A percentile compares a stretch with the other conserved stretches of the same genome.
Conservation (phyloP, 2,329 filamentous ascomycete species). For the Pseudogymnoascus sp. region DNA sequence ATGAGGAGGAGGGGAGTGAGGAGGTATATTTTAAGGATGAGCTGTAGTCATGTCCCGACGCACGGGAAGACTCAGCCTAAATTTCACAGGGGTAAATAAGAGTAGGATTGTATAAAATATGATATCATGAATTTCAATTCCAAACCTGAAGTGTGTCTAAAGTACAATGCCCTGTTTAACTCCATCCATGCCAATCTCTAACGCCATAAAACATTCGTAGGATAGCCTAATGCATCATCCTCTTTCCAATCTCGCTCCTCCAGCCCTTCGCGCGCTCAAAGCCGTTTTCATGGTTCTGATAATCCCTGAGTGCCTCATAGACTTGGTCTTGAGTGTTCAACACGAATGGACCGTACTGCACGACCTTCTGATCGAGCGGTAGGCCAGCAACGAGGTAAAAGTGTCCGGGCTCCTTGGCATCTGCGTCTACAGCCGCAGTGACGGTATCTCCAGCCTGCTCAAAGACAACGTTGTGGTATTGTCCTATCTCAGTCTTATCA, state of each 20-base stretch:
- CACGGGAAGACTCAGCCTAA: background rate
- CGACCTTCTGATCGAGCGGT: conserved; percentile 70
- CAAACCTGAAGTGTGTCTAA: background rate
- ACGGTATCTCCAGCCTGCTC: conserved; percentile 70
- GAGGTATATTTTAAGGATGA: conserved; percentile 46
- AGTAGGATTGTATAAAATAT: background rate
- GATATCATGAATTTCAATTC: background rate
- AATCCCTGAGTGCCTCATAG: conserved; percentile 69
- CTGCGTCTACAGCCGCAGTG: conserved; percentile 59
- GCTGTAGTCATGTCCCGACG: conserved; percentile 30
- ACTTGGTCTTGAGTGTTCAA: conserved; percentile 64
- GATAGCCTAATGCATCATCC: conserved; percentile 42
- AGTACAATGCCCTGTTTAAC: background rate
- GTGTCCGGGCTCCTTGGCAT: conserved; percentile 45
- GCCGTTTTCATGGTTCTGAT: conserved; percentile 63
- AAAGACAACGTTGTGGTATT: conserved; percentile 87
- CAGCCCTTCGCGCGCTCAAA: conserved; percentile 74
- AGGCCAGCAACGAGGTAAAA: conserved; percentile 67
- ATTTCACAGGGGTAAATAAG: background rate
- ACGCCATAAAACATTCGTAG: background rate
- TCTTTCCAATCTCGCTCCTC: conserved; percentile 81
- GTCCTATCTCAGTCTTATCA: conserved; percentile 46
- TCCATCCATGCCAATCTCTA: background rate
- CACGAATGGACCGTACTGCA: conserved; percentile 85
- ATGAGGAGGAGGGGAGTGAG: conserved; percentile 37